A percentile compares a stretch with the other conserved stretches of the same genome.
Conservation (phyloP, 2,329 filamentous ascomycete genomes). For the Camptophora hylomeconis region DNA sequence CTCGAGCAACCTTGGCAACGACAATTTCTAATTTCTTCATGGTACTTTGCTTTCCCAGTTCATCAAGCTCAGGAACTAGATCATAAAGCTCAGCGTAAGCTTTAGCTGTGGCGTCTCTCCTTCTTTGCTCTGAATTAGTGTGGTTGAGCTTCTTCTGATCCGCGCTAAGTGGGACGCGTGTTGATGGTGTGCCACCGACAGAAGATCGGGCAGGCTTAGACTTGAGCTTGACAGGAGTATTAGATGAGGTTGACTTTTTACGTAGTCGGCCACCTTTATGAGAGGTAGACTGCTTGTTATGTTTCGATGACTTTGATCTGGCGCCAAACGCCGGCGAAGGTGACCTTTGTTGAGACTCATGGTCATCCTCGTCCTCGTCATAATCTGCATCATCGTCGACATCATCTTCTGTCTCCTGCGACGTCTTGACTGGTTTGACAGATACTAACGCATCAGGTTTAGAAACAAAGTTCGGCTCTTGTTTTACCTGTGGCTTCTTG, state of each 20-base stretch:
- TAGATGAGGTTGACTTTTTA: slow-evolving; percentile 1
- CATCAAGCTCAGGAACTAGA: slow-evolving; percentile 15
- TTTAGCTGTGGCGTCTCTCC: slow-evolving; percentile 15
- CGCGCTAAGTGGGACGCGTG: slow-evolving; percentile 12
- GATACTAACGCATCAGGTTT: slow-evolving; percentile 11
- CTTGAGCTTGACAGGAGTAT: slow-evolving; percentile 1
- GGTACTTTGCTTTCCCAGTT: slow-evolving; percentile 16
- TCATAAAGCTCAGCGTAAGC: slow-evolving; percentile 17
- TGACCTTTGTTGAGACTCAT: slow-evolving; percentile 7
- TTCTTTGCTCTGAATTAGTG: slow-evolving; percentile 17
- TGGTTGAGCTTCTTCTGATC: slow-evolving; percentile 18
- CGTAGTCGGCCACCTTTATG: slow-evolving; percentile 1
- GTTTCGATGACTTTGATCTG: slow-evolving; percentile 5
- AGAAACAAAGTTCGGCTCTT: slow-evolving; percentile 6
- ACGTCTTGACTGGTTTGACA: slow-evolving; percentile 8
- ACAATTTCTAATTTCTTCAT: slow-evolving; percentile 18
- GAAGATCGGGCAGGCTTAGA: neutral
- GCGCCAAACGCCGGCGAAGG: slow-evolving; percentile 13
- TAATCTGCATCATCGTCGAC: slow-evolving; percentile 12
- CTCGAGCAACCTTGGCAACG: slow-evolving; percentile 12
- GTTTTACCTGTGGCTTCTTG: slow-evolving; percentile 7
- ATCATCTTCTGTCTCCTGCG: slow-evolving; percentile 7
- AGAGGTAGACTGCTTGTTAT: slow-evolving; percentile 3
- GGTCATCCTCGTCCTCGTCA: slow-evolving; percentile 10
- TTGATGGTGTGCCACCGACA: neutral